Conservation (phyloP, 805 yeast genomes). For the Saccharomyces eubayanus region DNA sequence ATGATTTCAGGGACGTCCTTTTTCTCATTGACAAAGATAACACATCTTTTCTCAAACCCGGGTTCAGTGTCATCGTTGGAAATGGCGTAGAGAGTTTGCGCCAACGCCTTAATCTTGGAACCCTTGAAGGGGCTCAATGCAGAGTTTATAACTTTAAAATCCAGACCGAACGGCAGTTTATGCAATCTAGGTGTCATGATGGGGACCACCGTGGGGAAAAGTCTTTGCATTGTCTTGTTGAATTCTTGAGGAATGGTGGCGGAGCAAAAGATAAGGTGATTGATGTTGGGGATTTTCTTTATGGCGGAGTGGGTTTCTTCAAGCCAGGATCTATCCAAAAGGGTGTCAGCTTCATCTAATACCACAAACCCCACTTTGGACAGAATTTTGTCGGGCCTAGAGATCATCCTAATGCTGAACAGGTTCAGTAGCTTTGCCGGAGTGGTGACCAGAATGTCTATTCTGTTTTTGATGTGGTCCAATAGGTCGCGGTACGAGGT, state of each 20-base stretch:
- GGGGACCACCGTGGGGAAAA: constrained; percentile 58
- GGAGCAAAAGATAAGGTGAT: constrained; percentile 67
- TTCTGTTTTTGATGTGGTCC: constrained; percentile 40
- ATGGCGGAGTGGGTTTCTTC: constrained; percentile 54
- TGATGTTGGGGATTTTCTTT: constrained; percentile 42
- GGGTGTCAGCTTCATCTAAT: constrained; percentile 89
- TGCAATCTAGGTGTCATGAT: constrained; percentile 79
- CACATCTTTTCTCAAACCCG: constrained; percentile 65
- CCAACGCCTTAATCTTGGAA: constrained; percentile 73
- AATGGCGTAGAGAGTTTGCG: constrained; percentile 82
- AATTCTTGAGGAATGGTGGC: constrained; percentile 86
- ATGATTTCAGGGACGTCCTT: constrained; percentile 54
- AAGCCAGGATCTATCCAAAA: constrained; percentile 74
- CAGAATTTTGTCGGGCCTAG: constrained; percentile 34
- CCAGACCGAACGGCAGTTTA: constrained; percentile 68
- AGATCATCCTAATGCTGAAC: constrained; percentile 29
- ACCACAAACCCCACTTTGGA: constrained; percentile 52
- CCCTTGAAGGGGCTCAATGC: constrained; percentile 73
- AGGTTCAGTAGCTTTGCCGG: constrained; percentile 58
- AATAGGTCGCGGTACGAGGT: constrained; percentile 47
- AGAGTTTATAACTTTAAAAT: constrained; percentile 69
- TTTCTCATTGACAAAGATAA: constrained; percentile 77
- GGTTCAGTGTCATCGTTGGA: constrained; percentile 74
- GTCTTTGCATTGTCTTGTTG: constrained; percentile 46
- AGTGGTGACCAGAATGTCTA: constrained; percentile 78